These are phyloP conservation scores for Luffa aegyptiaca DNA, from an alignment of 306 rosid species.

Conservation along the genomic window DNA sequence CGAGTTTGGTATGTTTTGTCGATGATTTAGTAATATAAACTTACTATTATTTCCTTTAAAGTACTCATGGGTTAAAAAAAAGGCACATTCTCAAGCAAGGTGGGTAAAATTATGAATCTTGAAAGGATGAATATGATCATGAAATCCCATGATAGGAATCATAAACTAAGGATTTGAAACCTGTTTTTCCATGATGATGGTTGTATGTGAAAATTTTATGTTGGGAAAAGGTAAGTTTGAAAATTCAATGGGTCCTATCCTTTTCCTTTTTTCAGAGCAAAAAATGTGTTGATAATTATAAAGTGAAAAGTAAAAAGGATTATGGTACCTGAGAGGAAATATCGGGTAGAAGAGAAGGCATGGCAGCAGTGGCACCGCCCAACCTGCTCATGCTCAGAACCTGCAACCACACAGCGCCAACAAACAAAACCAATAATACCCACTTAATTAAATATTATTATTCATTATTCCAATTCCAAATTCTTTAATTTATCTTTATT, in stretches of 20 bases:
- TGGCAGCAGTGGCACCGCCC: conserved; percentile 17
- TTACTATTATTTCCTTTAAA: too few species aligned
- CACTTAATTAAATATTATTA: background rate
- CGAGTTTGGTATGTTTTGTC: too few species aligned
- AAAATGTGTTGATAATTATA: background rate
- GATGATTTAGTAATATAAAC: too few species aligned
- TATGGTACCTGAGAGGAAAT: conserved; percentile 4
- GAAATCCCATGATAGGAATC: too few species aligned
- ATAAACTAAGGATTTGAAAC: too few species aligned
- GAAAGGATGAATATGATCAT: too few species aligned
- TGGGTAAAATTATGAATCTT: too few species aligned
- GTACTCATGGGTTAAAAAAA: too few species aligned
- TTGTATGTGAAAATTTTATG: too few species aligned
- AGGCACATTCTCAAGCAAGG: too few species aligned
- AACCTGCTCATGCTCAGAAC: conserved; percentile 26
- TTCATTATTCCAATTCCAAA: background rate
- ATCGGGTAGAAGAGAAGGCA: conserved; percentile 7
- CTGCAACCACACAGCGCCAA: conserved; percentile 12
- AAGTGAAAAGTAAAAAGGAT: background rate
- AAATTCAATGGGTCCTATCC: background rate
- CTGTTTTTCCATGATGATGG: too few species aligned
- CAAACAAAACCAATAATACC: background rate
- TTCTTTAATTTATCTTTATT: background rate
- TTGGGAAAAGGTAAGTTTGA: too few species aligned
- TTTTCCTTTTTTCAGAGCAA: background rate